These are phyloP conservation scores for Samsoniella hepiali DNA, from an alignment of 2,329 filamentous ascomycete species.

Conservation along the genomic window DNA sequence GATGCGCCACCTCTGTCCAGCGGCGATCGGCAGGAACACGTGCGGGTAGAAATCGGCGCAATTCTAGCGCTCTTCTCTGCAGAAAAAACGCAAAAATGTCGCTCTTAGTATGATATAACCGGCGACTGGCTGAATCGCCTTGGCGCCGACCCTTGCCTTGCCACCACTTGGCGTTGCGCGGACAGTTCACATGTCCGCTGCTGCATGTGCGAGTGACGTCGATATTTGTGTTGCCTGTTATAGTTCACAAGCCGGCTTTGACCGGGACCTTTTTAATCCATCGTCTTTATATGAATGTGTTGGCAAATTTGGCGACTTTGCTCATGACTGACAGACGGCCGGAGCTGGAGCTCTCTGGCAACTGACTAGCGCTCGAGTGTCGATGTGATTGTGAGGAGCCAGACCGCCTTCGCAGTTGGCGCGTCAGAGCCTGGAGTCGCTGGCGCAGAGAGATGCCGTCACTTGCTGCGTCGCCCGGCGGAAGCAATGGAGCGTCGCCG, in stretches of 20 bases:
- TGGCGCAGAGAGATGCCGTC: background rate
- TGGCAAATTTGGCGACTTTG: background rate
- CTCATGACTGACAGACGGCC: background rate
- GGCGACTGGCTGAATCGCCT: background rate
- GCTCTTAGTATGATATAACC: background rate
- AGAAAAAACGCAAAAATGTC: background rate
- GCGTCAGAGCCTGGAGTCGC: background rate
- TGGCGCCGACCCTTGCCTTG: background rate
- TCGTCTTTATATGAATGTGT: background rate
- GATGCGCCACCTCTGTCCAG: background rate
- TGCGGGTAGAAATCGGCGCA: background rate
- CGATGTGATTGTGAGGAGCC: background rate
- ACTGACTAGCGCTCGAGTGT: background rate
- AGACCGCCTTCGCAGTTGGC: background rate
- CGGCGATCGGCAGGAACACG: constrained; percentile 9
- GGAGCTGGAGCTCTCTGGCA: background rate
- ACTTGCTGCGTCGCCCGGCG: background rate
- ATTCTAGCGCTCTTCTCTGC: background rate
- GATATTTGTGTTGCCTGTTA: background rate
- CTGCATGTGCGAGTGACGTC: background rate
- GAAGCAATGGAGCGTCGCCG: background rate
- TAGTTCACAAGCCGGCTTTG: background rate
- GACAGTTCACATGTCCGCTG: background rate
- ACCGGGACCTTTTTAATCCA: background rate
- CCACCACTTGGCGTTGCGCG: background rate